phyloP scores from a whole-genome alignment of 495 filamentous ascomycete species.

The Eremomyces bilateralis region DNA sequence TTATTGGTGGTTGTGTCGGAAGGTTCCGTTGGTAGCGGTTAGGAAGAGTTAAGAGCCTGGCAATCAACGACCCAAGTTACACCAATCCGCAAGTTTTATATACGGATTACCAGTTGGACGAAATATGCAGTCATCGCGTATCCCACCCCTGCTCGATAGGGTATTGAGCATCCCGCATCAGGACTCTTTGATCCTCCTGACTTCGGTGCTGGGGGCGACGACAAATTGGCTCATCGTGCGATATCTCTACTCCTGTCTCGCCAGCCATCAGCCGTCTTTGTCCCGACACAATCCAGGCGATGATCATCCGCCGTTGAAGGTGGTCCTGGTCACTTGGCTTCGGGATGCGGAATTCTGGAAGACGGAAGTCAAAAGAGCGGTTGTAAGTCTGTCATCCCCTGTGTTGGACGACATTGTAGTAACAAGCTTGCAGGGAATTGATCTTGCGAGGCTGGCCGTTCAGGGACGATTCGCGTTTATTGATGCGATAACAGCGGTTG shows the following conservation, averaged over 20 bases:
- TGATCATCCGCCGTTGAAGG: too few relatives aligned
- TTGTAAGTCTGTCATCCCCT: constrained; percentile 9
- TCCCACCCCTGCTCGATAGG: constrained; percentile 46
- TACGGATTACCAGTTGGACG: too few relatives aligned
- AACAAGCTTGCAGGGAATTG: constrained; percentile 34
- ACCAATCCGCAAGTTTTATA: too few relatives aligned
- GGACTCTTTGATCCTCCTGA: constrained; percentile 46
- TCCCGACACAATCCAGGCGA: too few relatives aligned
- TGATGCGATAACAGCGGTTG: constrained; percentile 47
- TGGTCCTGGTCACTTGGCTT: constrained; percentile 64
- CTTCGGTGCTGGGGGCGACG: constrained; percentile 25
- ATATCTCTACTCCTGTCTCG: constrained; percentile 34
- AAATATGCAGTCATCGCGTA: too few relatives aligned
- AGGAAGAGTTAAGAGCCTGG: too few relatives aligned
- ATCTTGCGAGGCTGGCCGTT: constrained; percentile 36
- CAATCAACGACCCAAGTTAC: too few relatives aligned
- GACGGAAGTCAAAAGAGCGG: constrained; percentile 10
- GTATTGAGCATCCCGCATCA: constrained; percentile 29
- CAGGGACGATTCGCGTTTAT: constrained; percentile 44
- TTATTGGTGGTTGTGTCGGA: too few relatives aligned
- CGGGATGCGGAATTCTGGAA: constrained; percentile 58
- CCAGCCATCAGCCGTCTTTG: neutral
- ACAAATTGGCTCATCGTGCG: constrained; percentile 20
- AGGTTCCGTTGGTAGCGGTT: too few relatives aligned
- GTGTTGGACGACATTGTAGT: constrained; percentile 4